Percentiles rank a stretch among this genome's conserved stretches.
Conservation (phyloP, 768 basidiomycete genomes). For the Antrodiella citrinella region DNA sequence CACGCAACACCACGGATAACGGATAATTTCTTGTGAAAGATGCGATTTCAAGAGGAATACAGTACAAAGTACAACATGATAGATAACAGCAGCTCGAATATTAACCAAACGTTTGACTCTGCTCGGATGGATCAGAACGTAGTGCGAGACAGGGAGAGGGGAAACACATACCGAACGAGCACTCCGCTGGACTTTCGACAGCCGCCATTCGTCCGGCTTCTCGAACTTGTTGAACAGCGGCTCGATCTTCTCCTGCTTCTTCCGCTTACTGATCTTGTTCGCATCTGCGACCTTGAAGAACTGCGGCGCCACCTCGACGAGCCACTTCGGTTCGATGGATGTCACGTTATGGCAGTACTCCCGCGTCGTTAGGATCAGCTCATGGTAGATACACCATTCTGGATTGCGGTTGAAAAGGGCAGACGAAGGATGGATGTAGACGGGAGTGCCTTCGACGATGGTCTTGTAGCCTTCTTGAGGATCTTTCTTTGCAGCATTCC, state of each 20-base stretch:
- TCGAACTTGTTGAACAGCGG: constrained; percentile 94
- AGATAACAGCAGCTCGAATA: neutral
- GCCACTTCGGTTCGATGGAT: constrained; percentile 96
- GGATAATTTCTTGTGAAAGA: constrained; percentile 12
- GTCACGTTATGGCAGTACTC: constrained; percentile 92
- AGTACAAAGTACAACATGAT: constrained; percentile 8
- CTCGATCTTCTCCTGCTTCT: constrained; percentile 94
- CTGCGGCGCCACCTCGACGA: constrained; percentile 94
- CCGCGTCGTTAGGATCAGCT: constrained; percentile 92
- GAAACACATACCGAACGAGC: constrained; percentile 51
- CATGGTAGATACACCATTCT: constrained; percentile 95
- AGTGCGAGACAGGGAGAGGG: neutral
- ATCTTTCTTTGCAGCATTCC: constrained; percentile 98
- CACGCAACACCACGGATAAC: constrained; percentile 5
- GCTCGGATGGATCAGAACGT: neutral
- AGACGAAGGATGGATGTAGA: constrained; percentile 96
- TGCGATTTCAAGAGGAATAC: constrained; percentile 8
- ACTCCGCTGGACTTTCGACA: constrained; percentile 87
- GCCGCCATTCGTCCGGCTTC: constrained; percentile 89
- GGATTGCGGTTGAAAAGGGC: constrained; percentile 95
- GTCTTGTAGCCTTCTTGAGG: constrained; percentile 98
- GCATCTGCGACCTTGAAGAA: constrained; percentile 98
- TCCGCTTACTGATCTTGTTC: constrained; percentile 95
- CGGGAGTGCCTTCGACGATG: constrained; percentile 94
- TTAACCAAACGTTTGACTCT: constrained; percentile 88